Base-by-base conservation (phyloP, 352 stramenopile genomes). In the Globisporangium apiculatum region DNA sequence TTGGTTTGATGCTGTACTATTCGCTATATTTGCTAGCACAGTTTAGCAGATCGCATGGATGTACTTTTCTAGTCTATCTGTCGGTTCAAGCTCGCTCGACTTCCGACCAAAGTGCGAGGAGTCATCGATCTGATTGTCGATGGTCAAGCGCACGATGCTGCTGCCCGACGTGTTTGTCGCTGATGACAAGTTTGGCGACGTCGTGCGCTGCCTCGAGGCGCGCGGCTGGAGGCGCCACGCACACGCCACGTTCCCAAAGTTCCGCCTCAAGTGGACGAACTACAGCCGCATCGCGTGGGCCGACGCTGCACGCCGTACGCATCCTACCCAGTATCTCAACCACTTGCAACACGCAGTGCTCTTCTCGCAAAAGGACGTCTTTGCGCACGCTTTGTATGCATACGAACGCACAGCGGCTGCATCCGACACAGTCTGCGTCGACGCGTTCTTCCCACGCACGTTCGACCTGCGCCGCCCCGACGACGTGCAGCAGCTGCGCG, bases 251-350 rank as follows among this genome's bases (percentile, higher is more conserved):
- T 88, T 85, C 58, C 82, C 82, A 1, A 74, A 69, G 53, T 82
- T 73, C 46, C 64, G 71, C 17, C 68, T 92, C 15, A 80, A 82
- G 51, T 90, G 76, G 74, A 71, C 70, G 57, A 90, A 90, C 69
- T 92, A 92, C 75, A 51, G 61, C 36, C 77, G 73, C 57, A 72
- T 92, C 58, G 50, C 63, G 61, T 92, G 82, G 82, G 7, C 41
- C 5, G 65, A 68, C 38, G 71, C n/a, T n/a, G 38, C 38, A n/a
- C 35, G 10, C 38, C 88, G 58, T 60, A 55, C 9, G 38, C 61
- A 8, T 10, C 57, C 12, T 6, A 9, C 35, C 14, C 79, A 88
- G 62, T 64, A 74, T 50, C 66, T 91, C 53, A 92, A 89, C 61
- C 82, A 92, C 57, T 63, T 92, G 53, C 69, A 86, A 46, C 57